Evolutionary conservation across 2,329 filamentous ascomycete species (phyloP), one percentile per base, ranked within the genome.

Genomic region (Beauveria asiatica): DNA sequence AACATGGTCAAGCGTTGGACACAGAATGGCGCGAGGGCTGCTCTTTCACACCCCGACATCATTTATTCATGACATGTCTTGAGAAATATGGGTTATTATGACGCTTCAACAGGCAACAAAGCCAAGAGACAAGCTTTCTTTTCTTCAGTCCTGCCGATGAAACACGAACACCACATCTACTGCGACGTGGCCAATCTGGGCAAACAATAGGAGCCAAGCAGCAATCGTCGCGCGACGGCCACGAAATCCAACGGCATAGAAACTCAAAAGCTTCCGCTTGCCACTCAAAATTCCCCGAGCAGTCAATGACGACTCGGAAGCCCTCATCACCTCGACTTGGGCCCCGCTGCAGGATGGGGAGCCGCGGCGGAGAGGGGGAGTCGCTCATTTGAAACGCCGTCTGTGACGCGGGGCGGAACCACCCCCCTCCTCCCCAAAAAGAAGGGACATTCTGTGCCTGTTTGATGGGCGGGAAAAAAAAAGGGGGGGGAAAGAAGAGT

Each of bases 381-480:
- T 57, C 49, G 19, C 4, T 16, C 46, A 21, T 58, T 48, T 51
- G 56, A 58, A 58, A 58, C 56, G 17, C 46, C 44, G 23, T 58
- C 45, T 58, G 56, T 46, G 56, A 58, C 56, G 19, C 25, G 23
- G 23, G 5, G 11, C 33, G 33, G 30, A 13, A 33, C 30, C 30
- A 33, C 10, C 30, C 30, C 3, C 30, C 30, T 5, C 27, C 7
- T 30, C 27, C 30, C 30, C 30, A 44, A 30, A 42, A 17, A 51
- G 27, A 25, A 51, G 51, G 44, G 44, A 46, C 0, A 23, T 19
- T 54, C 37, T 19, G 51, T 23, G 21, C 33, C 33, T 51, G 49
- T 51, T 37, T 51, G 33, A 58, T 50, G 46, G n/a, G 17, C 55
- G 33, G 45, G 13, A 48, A 23, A 30, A 11, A 19, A 41, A n/a